phyloP scores from a whole-genome alignment of 805 yeast genomes.

The Starmerella potacharoeniae region DNA sequence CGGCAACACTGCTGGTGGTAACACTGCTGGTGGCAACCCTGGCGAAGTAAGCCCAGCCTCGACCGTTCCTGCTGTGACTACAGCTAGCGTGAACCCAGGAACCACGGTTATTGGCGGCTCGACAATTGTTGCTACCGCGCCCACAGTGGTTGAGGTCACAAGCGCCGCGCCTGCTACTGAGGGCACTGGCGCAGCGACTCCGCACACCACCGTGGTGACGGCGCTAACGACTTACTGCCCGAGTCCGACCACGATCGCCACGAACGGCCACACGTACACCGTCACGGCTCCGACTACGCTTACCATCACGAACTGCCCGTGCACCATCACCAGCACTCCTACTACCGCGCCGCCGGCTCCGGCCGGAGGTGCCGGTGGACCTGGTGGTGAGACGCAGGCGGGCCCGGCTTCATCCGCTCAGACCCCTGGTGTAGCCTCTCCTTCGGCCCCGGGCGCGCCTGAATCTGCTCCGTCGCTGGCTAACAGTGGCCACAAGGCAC shows the following conservation, averaged over 20 bases:
- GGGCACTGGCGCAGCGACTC: background rate
- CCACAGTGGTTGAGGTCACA: background rate
- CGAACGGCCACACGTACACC: constrained; percentile 54
- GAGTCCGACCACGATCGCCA: constrained; percentile 44
- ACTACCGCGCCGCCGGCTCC: background rate
- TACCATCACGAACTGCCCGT: constrained; percentile 42
- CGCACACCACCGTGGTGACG: constrained; percentile 9
- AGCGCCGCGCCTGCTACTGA: background rate
- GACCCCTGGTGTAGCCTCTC: background rate
- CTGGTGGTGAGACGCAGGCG: background rate
- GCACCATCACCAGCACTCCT: constrained; percentile 6
- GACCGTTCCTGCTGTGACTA: background rate
- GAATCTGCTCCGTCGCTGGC: background rate
- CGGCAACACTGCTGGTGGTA: background rate
- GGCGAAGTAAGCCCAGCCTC: background rate
- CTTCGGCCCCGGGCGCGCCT: background rate
- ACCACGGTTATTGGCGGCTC: background rate
- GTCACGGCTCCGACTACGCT: constrained; percentile 61
- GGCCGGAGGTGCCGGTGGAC: background rate
- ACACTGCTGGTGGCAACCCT: background rate
- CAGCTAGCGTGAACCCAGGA: background rate
- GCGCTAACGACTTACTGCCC: constrained; percentile 46
- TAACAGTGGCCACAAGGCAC: background rate
- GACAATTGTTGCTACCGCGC: background rate
- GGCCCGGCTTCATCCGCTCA: background rate